Base-by-base conservation (phyloP, 768 basidiomycete genomes). In the Pisolithus microcarpus region DNA sequence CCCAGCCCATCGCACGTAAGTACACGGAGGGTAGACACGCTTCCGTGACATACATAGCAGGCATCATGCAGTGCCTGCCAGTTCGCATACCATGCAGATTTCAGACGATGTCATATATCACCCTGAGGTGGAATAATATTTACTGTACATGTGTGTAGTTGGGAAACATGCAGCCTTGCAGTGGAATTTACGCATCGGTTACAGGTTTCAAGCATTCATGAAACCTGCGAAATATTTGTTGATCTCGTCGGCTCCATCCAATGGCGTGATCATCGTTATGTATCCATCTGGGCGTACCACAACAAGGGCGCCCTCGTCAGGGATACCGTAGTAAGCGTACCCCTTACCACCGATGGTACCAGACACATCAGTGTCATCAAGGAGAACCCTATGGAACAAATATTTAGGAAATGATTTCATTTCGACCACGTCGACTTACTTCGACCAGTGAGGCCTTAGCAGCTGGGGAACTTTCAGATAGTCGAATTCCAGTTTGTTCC, bases 201-300 rank as follows among this genome's bases (percentile, higher is more conserved):
- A 34, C 13, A 34, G 34, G 34, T 15, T 34, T 34, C 34, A 53
- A 39, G 23, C 21, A 36, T 48, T 57, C 66, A 65, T 58, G 44
- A 84, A 82, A 5, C 55, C 56, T 0, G 63, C 55, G 48, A 86
- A 82, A 63, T 85, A 85, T 0, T 38, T 38, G 28, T 72, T 62
- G 34, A 85, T 48, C 1, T 58, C 59, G 11, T 65, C 59, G 21
- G 59, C 47, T 8, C 71, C 55, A 26, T 70, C 60, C 38, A 85
- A 64, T 0, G 83, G 75, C 1, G 72, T 72, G 30, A 86, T 68
- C 56, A 70, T 71, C 3, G 79, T 81, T 28, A 87, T 74, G 51
- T 84, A 85, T 15, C 84, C 85, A 28, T 66, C 66, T 8, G 65
- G 65, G 23, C 66, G 65, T 30, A 68, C 66, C 3, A 58, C 61